Percentiles rank a stretch among this genome's conserved stretches.
phyloP scores from a whole-genome alignment of 352 stramenopile species.

The Aphanomyces cochlioides region DNA sequence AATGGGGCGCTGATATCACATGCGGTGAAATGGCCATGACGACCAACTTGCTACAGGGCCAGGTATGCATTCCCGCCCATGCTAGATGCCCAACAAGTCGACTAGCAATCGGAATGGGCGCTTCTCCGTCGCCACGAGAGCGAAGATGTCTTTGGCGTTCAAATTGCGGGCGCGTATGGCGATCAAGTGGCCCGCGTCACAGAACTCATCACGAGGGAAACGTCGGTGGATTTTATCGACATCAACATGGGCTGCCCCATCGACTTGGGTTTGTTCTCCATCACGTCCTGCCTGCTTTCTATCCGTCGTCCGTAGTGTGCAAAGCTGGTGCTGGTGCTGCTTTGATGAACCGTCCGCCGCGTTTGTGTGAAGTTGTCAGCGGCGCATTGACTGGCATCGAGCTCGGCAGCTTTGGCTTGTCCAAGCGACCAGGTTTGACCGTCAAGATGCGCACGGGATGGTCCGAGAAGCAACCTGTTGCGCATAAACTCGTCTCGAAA shows the following conservation, averaged over 20 bases:
- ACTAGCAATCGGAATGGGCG: conserved; percentile 93
- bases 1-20: conserved; percentile 98
- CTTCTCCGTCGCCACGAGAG: conserved; percentile 93
- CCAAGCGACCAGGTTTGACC: conserved; percentile 77
- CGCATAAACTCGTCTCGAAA: conserved; percentile 90
- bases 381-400: conserved; percentile 82
- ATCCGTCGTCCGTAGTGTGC: conserved; percentile 43
- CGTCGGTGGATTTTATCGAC: conserved; percentile 96
- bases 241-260: conserved; percentile 99
- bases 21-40: conserved; percentile 98
- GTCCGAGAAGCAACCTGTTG: conserved; percentile 93
- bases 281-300: too few species aligned
- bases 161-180: conserved; percentile 90
- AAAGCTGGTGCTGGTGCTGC: conserved; percentile 84
- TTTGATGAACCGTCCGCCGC: conserved; percentile 91
- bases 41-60: conserved; percentile 93
- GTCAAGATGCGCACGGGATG: conserved; percentile 98
- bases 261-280: conserved; percentile 84
- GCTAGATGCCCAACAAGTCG: conserved; percentile 1
- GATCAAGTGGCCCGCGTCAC: conserved; percentile 92
- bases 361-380: conserved; percentile 87
- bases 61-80: conserved; percentile 30
- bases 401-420: conserved; percentile 46
- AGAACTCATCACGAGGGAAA: conserved; percentile 91
- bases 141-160: conserved; percentile 98